Conservation (phyloP, 345 rosid genomes). For the Bruguiera gymnorhiza region DNA sequence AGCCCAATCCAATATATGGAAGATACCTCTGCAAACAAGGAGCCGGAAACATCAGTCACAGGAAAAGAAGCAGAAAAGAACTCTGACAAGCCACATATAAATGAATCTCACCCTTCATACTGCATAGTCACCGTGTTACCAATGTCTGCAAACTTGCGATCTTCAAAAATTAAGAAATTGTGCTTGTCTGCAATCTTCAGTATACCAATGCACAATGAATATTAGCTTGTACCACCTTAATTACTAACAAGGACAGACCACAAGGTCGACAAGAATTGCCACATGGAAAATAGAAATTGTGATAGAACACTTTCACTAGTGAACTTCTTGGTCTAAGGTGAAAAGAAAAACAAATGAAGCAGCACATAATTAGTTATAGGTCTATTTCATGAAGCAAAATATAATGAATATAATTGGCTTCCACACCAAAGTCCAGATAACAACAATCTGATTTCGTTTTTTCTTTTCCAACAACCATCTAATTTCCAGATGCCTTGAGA, state of each 20-base stretch:
- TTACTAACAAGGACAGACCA: too few relatives aligned
- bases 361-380: too few relatives aligned
- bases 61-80: background rate
- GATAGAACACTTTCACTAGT: too few relatives aligned
- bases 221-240: background rate
- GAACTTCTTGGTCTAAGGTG: too few relatives aligned
- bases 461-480: too few relatives aligned
- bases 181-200: conserved; percentile 81
- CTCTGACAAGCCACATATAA: background rate
- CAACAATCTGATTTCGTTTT: too few relatives aligned
- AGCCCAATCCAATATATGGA: conserved; percentile 86
- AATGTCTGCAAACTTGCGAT: conserved; percentile 97
- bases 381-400: too few relatives aligned
- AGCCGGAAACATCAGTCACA: conserved; percentile 4
- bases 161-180: conserved; percentile 88
- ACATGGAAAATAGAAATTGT: too few relatives aligned
- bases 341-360: too few relatives aligned
- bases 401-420: too few relatives aligned
- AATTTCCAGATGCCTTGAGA: too few relatives aligned
- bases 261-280: background rate
- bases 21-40: conserved; percentile 62
- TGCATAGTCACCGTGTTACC: conserved; percentile 99
- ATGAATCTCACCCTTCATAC: conserved; percentile 71
- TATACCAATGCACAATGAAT: background rate
- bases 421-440: too few relatives aligned